A percentile compares a stretch with the other conserved stretches of the same genome.
Evolutionary conservation across 805 yeast genomes (phyloP).

Genomic region (Candida stauntonica): DNA sequence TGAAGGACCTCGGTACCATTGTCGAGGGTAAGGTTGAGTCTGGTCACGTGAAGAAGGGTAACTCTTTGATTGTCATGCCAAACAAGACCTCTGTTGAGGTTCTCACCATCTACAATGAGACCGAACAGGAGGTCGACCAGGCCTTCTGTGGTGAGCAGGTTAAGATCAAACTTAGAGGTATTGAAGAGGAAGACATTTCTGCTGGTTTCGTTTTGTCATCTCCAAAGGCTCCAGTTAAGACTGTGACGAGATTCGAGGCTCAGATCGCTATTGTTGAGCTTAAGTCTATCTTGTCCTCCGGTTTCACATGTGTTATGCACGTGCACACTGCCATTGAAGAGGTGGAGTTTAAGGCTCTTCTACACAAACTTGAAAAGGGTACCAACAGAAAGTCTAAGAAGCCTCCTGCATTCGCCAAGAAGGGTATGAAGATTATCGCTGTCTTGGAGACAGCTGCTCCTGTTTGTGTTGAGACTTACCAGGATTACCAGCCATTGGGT

Average conservation of each 20-base stretch:
- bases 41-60: constrained; percentile 84
- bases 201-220: constrained; percentile 91
- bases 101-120: constrained; percentile 83
- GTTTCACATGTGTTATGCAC: constrained; percentile 98
- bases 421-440: constrained; percentile 98
- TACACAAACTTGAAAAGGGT: constrained; percentile 94
- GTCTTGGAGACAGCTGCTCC: constrained; percentile 80
- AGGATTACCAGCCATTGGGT: constrained; percentile 93
- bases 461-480: constrained; percentile 90
- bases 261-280: constrained; percentile 96
- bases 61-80: constrained; percentile 83
- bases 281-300: constrained; percentile 89
- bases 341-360: constrained; percentile 71
- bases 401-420: constrained; percentile 97
- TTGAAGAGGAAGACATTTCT: constrained; percentile 94
- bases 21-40: constrained; percentile 98
- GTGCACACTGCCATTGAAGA: constrained; percentile 98
- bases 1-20: constrained; percentile 95
- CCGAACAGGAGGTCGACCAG: constrained; percentile 86
- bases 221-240: constrained; percentile 80
- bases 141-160: constrained; percentile 98
- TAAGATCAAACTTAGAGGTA: constrained; percentile 85
- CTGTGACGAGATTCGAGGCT: constrained; percentile 88
- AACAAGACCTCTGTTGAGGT: constrained; percentile 82
- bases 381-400: constrained; percentile 94